phyloP scores from a whole-genome alignment of 73 alveolate species.

The Urostyla sp. region DNA sequence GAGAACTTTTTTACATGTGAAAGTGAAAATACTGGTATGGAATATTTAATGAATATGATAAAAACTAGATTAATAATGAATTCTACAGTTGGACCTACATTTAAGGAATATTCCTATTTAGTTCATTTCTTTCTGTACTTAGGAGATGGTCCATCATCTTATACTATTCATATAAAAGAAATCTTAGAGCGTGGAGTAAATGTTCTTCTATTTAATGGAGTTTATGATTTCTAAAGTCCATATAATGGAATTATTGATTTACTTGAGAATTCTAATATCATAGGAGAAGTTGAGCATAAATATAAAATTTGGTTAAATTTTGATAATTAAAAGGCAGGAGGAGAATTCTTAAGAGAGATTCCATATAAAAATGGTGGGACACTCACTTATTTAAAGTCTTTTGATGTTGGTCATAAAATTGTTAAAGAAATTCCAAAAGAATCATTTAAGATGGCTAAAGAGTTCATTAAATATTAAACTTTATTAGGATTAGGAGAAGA shows the following conservation, averaged over 20 bases:
- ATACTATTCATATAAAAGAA: too few relatives aligned
- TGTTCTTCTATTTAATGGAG: conserved; percentile 77
- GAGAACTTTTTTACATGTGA: conserved; percentile 77
- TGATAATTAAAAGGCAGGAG: conserved; percentile 82
- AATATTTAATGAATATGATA: too few relatives aligned
- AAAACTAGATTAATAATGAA: too few relatives aligned
- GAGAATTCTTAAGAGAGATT: too few relatives aligned
- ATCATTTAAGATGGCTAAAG: conserved; percentile 77
- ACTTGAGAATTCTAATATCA: conserved; percentile 66
- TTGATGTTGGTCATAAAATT: conserved; percentile 95
- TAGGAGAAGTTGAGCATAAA: conserved; percentile 46
- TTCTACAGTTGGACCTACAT: too few relatives aligned
- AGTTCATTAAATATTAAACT: conserved; percentile 66
- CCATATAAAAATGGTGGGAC: conserved; percentile 73
- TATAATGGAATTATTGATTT: conserved; percentile 78
- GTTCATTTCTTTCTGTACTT: too few relatives aligned
- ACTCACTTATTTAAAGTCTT: conserved; percentile 81
- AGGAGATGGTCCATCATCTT: too few relatives aligned
- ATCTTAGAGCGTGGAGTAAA: conserved; percentile 45
- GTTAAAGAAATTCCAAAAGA: conserved; percentile 86
- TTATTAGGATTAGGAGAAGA: too few relatives aligned
- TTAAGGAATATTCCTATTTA: too few relatives aligned
- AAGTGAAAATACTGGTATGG: too few relatives aligned
- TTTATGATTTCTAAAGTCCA: conserved; percentile 70
- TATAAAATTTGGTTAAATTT: conserved; percentile 66